phyloP scores from a whole-genome alignment of 2,329 filamentous ascomycete genomes.

The Nectriaceae sp. region DNA sequence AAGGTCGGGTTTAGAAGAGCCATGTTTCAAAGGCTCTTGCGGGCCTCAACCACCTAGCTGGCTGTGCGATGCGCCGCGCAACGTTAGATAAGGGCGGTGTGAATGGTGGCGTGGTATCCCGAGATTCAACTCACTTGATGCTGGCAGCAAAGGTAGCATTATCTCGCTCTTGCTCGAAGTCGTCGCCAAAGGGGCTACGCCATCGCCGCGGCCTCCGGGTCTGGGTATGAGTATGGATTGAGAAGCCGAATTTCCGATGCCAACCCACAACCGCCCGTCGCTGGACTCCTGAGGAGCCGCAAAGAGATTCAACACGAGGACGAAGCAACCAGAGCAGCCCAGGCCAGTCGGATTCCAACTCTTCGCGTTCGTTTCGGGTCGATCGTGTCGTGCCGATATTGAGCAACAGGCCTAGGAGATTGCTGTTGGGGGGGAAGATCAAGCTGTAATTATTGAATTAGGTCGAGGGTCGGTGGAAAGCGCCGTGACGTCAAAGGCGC shows the following conservation, averaged over 20 bases:
- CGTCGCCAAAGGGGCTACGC: constrained; percentile 25
- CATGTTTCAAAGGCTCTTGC: constrained; percentile 45
- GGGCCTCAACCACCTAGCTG: constrained; percentile 28
- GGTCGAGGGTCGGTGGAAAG: constrained; percentile 2
- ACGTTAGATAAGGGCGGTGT: constrained; percentile 27
- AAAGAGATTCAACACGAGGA: background rate
- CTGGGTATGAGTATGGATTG: constrained; percentile 12
- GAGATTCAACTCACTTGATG: constrained; percentile 20
- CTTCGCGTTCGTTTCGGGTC: background rate
- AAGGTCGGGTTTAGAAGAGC: constrained; percentile 76
- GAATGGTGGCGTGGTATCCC: constrained; percentile 21
- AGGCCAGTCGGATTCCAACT: background rate
- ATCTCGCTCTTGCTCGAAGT: constrained; percentile 23
- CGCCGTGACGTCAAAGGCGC: constrained; percentile 27
- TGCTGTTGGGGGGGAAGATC: constrained; percentile 2
- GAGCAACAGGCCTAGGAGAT: background rate
- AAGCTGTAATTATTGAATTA: constrained; percentile 9
- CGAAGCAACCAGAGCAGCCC: background rate
- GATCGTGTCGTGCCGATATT: background rate
- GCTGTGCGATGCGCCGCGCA: constrained; percentile 22
- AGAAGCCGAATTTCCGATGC: constrained; percentile 23
- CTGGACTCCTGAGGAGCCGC: constrained; percentile 5
- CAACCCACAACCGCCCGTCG: constrained; percentile 13
- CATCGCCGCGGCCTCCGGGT: constrained; percentile 22
- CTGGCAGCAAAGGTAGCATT: constrained; percentile 28